phyloP scores from a whole-genome alignment of 2,329 filamentous ascomycete genomes.

The Samsoniella hepiali region DNA sequence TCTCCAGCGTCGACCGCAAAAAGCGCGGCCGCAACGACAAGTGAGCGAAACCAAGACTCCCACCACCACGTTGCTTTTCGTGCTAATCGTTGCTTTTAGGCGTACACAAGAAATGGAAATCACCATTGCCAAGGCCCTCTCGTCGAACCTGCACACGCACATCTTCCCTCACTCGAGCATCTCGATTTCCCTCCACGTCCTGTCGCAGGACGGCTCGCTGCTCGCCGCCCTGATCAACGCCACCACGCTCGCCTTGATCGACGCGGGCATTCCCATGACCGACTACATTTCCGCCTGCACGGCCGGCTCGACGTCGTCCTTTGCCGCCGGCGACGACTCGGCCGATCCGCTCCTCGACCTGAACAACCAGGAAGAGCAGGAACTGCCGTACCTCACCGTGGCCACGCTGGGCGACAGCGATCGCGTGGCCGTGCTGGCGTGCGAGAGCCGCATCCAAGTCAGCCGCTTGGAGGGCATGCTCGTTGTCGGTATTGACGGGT shows the following conservation, averaged over 20 bases:
- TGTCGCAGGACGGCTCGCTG: slow-evolving; percentile 85
- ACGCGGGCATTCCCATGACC: slow-evolving; percentile 92
- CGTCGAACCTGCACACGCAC: slow-evolving; percentile 75
- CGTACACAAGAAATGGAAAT: slow-evolving; percentile 77
- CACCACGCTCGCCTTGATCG: slow-evolving; percentile 83
- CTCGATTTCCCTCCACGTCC: slow-evolving; percentile 76
- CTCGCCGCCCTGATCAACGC: slow-evolving; percentile 90
- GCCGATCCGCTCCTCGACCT: slow-evolving; percentile 79
- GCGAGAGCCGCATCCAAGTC: slow-evolving; percentile 86
- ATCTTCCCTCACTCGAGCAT: slow-evolving; percentile 88
- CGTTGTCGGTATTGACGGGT: slow-evolving; percentile 87
- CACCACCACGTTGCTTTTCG: not conserved
- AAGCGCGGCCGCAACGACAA: slow-evolving; percentile 73
- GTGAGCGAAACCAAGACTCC: slow-evolving; percentile 43
- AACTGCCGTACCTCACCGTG: slow-evolving; percentile 84
- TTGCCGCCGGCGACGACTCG: slow-evolving; percentile 60
- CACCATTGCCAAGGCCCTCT: slow-evolving; percentile 74
- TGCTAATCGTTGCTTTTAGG: slow-evolving; percentile 42
- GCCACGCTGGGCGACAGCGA: slow-evolving; percentile 73
- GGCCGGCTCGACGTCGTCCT: slow-evolving; percentile 71
- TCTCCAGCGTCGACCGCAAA: slow-evolving; percentile 82
- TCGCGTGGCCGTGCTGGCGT: slow-evolving; percentile 72
- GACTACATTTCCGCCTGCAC: slow-evolving; percentile 89
- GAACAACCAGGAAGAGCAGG: slow-evolving; percentile 77
- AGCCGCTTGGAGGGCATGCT: slow-evolving; percentile 86